Evolutionary conservation across 371 early-diverging fungal genomes (phyloP), one percentile per base, ranked within the genome.

Genomic region (Smittium culicis): DNA sequence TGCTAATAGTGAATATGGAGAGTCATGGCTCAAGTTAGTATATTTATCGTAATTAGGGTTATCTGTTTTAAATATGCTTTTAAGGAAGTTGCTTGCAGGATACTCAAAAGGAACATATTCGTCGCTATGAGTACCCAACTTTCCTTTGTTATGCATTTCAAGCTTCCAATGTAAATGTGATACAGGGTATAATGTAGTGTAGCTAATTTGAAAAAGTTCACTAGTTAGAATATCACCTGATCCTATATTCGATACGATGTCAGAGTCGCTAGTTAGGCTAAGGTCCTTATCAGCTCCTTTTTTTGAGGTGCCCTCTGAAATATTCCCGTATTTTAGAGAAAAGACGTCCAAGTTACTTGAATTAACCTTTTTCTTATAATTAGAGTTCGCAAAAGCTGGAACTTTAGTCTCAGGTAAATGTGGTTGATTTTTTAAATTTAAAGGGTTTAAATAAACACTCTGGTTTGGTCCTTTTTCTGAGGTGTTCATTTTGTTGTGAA

Each of bases 1-100:
- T 0, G 89, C 87, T 67, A 96, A 86, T 24, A 72, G 69, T 1
- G 66, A 28, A 65, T 67, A 71, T 16, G 77, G 73, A 2, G 77
- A 77, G 64, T 76, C 71, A 71, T 20, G 66, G 63, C 2, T 56
- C 66, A 2, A 61, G 11, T 11, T 58, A 61, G 0, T 65, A 71
- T 3, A 72, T 68, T 20, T 62, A 57, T 25, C 69, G 71, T 45
- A 72, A 66, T 64, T 68, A 30, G 25, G 70, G 56, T 28, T 69
- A 65, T 25, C 29, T 33, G 57, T 35, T 64, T 0, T 72, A 72
- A 31, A 72, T 68, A 31, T 68, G 59, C 31, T 64, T 34, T 35
- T 45, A 34, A 64, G 28, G 2, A 45, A 14, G 24, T 45, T 14
- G 29, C 27, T 29, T 35, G 35, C 65, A 2, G 65, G 65, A 34